Base-by-base conservation (phyloP, 768 basidiomycete species). In the Dendrothele bispora region DNA sequence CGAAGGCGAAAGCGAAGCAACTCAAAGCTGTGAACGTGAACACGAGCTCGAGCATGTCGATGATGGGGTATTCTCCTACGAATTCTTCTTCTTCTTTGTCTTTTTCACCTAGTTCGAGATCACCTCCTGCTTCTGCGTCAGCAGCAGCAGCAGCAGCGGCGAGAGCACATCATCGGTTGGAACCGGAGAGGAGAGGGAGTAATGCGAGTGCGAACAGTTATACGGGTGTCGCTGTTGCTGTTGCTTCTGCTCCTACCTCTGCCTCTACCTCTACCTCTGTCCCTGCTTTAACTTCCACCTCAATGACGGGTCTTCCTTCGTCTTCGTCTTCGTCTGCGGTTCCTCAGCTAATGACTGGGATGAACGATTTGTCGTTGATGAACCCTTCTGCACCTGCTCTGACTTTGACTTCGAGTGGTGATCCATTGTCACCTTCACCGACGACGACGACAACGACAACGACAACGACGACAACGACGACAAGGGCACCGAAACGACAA, bases 161-260 rank as follows among this genome's bases (percentile, higher is more conserved):
- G n/a, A n/a, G n/a, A n/a, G n/a, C n/a, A n/a, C n/a, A n/a, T 2
- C 60, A 54, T 4, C 66, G 65, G 8, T 51, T 69, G 22, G 73
- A 71, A 39, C 57, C 60, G 22, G 27, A 67, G n/a, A 62, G 71
- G 18, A 61, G 64, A 17, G 56, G 65, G 27, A 77, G 68, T 54
- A 51, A 59, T 39, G 59, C 69, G 47, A 72, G 76, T 53, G 50
- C 59, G 38, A 60, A 75, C 52, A 46, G 61, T n/a, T 43, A 60
- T n/a, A 55, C 47, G 7, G 27, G 36, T n/a, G 36, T 29, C 17
- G 7, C 36, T 11, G 22, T 24, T 30, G 41, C 17, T 6, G 26
- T 43, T n/a, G 41, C 41, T 10, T 55, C 70, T 14, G 52, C 59
- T 8, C 53, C 48, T 14, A 55, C 59, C 28, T 50, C 61, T 1